Base-by-base conservation (phyloP, 805 yeast species). In the Grigorovia transvaalensis region DNA sequence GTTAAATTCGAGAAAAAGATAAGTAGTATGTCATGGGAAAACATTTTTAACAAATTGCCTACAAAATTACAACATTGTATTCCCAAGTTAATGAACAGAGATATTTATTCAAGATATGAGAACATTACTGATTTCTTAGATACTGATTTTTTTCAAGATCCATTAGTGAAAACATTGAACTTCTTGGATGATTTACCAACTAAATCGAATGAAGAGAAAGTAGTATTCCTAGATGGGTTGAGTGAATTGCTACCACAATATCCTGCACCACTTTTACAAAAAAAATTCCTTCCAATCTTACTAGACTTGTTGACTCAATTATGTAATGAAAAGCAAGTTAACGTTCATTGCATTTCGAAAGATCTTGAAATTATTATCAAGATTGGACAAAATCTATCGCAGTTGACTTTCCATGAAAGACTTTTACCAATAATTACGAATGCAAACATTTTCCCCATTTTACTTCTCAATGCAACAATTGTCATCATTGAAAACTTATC, bases 121-220 rank as follows among this genome's bases (percentile, higher is more conserved):
- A 64, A 66, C 47, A 66, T 67, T 17, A 57, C 56, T 6, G 84
- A 81, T 48, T 78, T 93, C 54, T 76, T 85, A n/a, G 78, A 79
- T 11, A 80, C 88, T 9, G 79, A 76, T 41, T 86, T 80, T 58
- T 91, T 90, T 67, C 85, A 88, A 68, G 90, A 88, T 56, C 87
- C 91, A 49, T 71, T 89, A 48, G 80, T 91, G 49, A 84, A 85
- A 60, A 83, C 95, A 2, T 75, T 91, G 72, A 80, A 84, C 65
- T 83, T 85, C 58, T 67, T 91, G 46, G 97, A 91, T 62, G 93
- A 86, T 52, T 82, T 87, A 55, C 80, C 89, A 9, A 85, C 96
- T 0, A 84, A 85, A 58, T 70, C 82, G 2, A 71, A 73, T 7
- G 75, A 75, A 17, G 97, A 91, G 53, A 84, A 84, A 59, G 65